Percentiles rank a stretch among this genome's conserved stretches.
phyloP scores from a whole-genome alignment of 2,329 filamentous ascomycete species.

The Phyllosticta citrichinensis region DNA sequence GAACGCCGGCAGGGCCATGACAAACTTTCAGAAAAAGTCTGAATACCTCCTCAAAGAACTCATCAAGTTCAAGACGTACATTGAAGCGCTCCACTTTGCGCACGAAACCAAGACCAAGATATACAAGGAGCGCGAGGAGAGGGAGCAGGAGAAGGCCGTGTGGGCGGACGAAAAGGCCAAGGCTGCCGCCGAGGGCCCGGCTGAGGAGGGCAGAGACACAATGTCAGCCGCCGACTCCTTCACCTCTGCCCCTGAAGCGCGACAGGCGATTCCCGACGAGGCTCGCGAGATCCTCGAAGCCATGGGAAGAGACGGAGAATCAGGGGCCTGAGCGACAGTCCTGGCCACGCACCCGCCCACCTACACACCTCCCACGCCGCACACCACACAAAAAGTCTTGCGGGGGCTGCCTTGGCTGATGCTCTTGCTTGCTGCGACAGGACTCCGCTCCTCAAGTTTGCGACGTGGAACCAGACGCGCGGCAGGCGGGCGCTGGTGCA shows the following conservation, averaged over 20 bases:
- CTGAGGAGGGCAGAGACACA: neutral
- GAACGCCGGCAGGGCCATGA: slow-evolving; percentile 76
- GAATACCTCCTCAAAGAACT: slow-evolving; percentile 86
- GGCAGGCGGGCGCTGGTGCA: neutral
- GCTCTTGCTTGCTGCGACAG: neutral
- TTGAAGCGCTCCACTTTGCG: slow-evolving; percentile 70
- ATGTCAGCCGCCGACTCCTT: neutral
- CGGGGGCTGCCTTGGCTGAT: neutral
- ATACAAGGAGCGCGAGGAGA: slow-evolving; percentile 36
- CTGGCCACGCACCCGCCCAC: neutral
- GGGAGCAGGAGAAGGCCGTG: neutral
- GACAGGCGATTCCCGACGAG: neutral
- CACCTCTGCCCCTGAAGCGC: neutral
- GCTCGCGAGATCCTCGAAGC: neutral
- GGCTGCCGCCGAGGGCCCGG: neutral
- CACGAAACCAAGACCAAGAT: slow-evolving; percentile 61
- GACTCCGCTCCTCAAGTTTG: neutral
- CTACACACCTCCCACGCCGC: no score
- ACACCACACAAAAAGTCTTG: neutral
- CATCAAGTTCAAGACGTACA: slow-evolving; percentile 93
- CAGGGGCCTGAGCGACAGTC: neutral
- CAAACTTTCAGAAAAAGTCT: slow-evolving; percentile 95
- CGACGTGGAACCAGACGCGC: neutral
- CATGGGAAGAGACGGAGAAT: neutral
- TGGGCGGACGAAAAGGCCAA: neutral